These are phyloP conservation scores for Moniliophthora roreri DNA, from an alignment of 1,284 basidiomycete genomes.

Conservation along the genomic window DNA sequence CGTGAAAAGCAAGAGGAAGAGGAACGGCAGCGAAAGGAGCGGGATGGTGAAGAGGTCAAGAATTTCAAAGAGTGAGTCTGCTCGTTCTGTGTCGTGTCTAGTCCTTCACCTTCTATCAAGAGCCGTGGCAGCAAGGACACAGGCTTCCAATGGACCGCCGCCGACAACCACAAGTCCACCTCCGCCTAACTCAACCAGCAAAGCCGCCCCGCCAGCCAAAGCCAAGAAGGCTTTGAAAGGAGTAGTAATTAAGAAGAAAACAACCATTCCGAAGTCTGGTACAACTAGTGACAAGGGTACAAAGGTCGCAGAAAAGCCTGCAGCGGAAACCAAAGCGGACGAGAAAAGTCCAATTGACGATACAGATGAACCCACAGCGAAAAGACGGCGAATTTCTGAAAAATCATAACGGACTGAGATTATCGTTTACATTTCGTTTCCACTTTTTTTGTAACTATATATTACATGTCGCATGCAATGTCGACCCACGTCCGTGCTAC, in stretches of 20 bases:
- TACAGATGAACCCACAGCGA: slow-evolving; percentile 27
- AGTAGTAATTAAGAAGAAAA: slow-evolving; percentile 75
- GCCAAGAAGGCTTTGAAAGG: slow-evolving; percentile 68
- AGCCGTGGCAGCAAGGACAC: slow-evolving; percentile 72
- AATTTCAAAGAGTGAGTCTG: slow-evolving; percentile 71
- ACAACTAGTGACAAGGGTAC: slow-evolving; percentile 16
- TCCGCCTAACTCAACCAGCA: slow-evolving; percentile 14
- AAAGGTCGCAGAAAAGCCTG: slow-evolving; percentile 18
- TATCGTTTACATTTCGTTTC: neutral
- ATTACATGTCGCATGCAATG: neutral
- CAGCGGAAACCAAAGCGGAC: neutral
- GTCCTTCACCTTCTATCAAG: slow-evolving; percentile 36
- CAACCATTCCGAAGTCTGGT: slow-evolving; percentile 33
- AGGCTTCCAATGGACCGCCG: slow-evolving; percentile 47
- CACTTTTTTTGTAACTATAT: neutral
- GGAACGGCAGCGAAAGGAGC: slow-evolving; percentile 69
- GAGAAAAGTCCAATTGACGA: slow-evolving; percentile 2
- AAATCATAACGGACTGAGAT: neutral
- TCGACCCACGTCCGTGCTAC: slow-evolving; percentile 1
- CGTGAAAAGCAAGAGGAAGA: slow-evolving; percentile 74
- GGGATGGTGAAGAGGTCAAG: slow-evolving; percentile 80
- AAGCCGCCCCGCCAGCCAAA: slow-evolving; percentile 46
- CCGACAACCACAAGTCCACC: slow-evolving; percentile 27
- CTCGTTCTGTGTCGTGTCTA: slow-evolving; percentile 5
- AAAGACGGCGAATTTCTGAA: slow-evolving; percentile 52